phyloP scores from a whole-genome alignment of 2,329 filamentous ascomycete genomes.

The Helotiales sp. region DNA sequence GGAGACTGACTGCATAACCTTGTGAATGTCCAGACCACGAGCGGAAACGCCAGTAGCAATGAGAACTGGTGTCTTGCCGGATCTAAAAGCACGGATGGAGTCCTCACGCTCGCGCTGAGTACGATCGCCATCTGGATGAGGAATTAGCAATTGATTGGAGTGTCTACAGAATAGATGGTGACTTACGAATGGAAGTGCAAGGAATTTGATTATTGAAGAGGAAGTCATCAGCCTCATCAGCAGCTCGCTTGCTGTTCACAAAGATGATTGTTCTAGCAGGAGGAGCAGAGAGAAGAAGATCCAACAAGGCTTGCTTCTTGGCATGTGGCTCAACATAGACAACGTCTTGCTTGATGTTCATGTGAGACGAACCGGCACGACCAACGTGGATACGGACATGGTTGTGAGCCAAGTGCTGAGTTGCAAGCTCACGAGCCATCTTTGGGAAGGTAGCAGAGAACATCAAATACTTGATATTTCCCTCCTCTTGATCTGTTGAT shows the following conservation, averaged over 20 bases:
- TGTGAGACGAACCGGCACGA: conserved; percentile 80
- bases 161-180: background rate
- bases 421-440: conserved; percentile 75
- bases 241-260: conserved; percentile 78
- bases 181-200: conserved; percentile 80
- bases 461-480: conserved; percentile 72
- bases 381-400: conserved; percentile 85
- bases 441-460: conserved; percentile 96
- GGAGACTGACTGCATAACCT: conserved; percentile 69
- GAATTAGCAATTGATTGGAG: background rate
- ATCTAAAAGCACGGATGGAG: conserved; percentile 83
- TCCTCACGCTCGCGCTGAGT: conserved; percentile 93
- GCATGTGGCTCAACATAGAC: conserved; percentile 65
- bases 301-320: conserved; percentile 75
- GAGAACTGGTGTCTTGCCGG: conserved; percentile 76
- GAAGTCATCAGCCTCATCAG: conserved; percentile 86
- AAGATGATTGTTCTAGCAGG: conserved; percentile 87
- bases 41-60: conserved; percentile 86
- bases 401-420: conserved; percentile 73
- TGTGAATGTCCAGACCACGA: conserved; percentile 86
- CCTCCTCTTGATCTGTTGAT: conserved; percentile 74
- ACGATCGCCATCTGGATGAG: conserved; percentile 59
- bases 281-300: conserved; percentile 71
- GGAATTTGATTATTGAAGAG: conserved; percentile 81
- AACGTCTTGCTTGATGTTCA: conserved; percentile 81